Evolutionary conservation across 352 stramenopile species (phyloP).

Genomic region (Poterioochromonas sp.): DNA sequence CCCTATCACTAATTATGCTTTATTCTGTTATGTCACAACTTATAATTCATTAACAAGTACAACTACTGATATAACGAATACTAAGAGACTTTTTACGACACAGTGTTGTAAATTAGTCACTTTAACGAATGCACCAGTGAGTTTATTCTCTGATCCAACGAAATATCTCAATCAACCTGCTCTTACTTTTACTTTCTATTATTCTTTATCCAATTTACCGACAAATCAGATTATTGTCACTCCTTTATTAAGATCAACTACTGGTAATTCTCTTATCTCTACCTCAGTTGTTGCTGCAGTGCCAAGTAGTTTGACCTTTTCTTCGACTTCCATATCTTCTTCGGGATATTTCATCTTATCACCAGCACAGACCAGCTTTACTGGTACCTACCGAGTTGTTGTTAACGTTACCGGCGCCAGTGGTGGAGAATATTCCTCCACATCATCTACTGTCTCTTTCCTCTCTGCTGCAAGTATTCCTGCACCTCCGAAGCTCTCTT

Average conservation of each 20-base stretch:
- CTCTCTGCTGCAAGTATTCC: background rate
- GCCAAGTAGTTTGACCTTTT: background rate
- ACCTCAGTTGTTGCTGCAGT: background rate
- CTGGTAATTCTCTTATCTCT: background rate
- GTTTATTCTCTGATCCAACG: background rate
- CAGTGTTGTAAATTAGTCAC: background rate
- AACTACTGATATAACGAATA: background rate
- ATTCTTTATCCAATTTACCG: background rate
- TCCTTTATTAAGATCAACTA: background rate
- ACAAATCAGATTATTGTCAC: background rate
- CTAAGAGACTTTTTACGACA: background rate
- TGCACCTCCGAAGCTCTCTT: background rate
- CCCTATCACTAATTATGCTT: background rate
- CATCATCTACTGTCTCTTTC: background rate
- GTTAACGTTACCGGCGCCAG: background rate
- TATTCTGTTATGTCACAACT: constrained; percentile 12
- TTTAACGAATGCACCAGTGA: background rate
- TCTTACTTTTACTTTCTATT: background rate
- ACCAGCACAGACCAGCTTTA: background rate
- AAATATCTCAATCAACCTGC: background rate
- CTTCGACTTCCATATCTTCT: background rate
- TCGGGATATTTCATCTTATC: background rate
- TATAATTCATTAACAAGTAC: background rate
- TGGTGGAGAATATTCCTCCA: background rate
- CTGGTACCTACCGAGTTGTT: background rate